These are phyloP conservation scores for Chalciporus piperatus DNA, from an alignment of 768 basidiomycete species.

Conservation along the genomic window DNA sequence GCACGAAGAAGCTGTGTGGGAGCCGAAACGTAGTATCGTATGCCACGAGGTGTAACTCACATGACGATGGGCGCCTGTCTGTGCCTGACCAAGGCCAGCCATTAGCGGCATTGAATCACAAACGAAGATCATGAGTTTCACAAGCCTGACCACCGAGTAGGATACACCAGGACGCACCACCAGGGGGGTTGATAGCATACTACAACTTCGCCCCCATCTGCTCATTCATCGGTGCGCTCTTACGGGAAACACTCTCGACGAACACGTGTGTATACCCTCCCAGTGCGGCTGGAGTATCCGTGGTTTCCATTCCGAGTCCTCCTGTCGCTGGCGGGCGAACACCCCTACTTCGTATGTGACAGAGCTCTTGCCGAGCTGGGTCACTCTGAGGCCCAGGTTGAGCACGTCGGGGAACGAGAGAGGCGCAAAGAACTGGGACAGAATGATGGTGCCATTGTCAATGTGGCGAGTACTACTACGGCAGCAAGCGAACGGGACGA, in stretches of 20 bases:
- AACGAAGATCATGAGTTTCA: background rate
- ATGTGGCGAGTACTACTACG: too few relatives aligned
- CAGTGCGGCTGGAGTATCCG: constrained; percentile 37
- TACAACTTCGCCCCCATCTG: constrained; percentile 29
- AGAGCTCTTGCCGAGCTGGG: constrained; percentile 67
- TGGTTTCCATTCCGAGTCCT: background rate
- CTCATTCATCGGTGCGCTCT: constrained; percentile 47
- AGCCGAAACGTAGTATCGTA: too few relatives aligned
- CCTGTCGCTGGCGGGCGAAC: constrained; percentile 34
- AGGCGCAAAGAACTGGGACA: too few relatives aligned
- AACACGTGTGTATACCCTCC: constrained; percentile 83
- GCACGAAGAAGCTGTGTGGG: too few relatives aligned
- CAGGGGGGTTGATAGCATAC: too few relatives aligned
- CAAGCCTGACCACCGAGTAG: background rate
- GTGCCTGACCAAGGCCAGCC: too few relatives aligned
- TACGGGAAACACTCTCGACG: constrained; percentile 58
- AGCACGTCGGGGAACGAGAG: constrained; percentile 73
- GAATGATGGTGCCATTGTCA: too few relatives aligned
- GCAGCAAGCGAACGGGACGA: constrained; percentile 3
- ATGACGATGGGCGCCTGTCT: too few relatives aligned
- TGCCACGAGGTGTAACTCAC: too few relatives aligned
- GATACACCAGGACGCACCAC: too few relatives aligned
- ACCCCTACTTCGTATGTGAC: constrained; percentile 80
- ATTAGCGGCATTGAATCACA: background rate
- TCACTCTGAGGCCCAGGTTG: constrained; percentile 68